A percentile compares a stretch with the other conserved stretches of the same genome.
Conservation (phyloP, 495 filamentous ascomycete species). For the Beverwykella pulmonaria region DNA sequence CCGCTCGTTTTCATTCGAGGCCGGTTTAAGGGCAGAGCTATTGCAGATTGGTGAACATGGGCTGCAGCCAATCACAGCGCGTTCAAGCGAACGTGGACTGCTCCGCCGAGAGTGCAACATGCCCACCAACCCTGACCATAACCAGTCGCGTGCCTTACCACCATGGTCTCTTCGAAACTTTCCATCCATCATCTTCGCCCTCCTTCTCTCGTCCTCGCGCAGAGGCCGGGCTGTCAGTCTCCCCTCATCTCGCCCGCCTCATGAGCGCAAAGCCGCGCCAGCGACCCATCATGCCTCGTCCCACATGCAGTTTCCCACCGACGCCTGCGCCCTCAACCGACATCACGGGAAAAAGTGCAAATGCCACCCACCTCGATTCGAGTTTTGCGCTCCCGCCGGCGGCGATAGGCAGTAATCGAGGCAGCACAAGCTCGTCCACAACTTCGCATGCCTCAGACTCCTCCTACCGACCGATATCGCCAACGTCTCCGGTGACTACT, state of each 20-base stretch:
- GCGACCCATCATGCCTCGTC: constrained; percentile 65
- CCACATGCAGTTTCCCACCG: constrained; percentile 67
- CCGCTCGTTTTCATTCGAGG: constrained; percentile 19
- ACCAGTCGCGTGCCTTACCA: constrained; percentile 13
- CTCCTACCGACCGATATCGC: constrained; percentile 58
- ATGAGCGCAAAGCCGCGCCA: constrained; percentile 21
- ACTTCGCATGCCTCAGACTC: constrained; percentile 51
- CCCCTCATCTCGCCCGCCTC: neutral
- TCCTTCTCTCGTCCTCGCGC: constrained; percentile 5
- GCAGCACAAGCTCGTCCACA: constrained; percentile 48
- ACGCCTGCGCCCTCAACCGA: constrained; percentile 86
- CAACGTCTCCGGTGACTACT: constrained; percentile 62
- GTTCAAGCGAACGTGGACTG: neutral
- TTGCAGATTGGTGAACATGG: neutral
- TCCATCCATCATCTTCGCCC: neutral
- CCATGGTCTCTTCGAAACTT: constrained; percentile 14
- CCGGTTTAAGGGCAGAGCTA: neutral
- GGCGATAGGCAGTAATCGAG: constrained; percentile 56
- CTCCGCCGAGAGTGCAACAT: neutral
- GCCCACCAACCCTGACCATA: constrained; percentile 5
- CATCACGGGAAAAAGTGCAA: constrained; percentile 69
- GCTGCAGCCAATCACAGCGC: neutral
- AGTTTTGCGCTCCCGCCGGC: constrained; percentile 84
- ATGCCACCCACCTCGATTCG: constrained; percentile 56
- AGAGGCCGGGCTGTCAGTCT: constrained; percentile 14